These are phyloP conservation scores for Earliella scabrosa DNA, from an alignment of 1,284 basidiomycete species.

Conservation along the genomic window DNA sequence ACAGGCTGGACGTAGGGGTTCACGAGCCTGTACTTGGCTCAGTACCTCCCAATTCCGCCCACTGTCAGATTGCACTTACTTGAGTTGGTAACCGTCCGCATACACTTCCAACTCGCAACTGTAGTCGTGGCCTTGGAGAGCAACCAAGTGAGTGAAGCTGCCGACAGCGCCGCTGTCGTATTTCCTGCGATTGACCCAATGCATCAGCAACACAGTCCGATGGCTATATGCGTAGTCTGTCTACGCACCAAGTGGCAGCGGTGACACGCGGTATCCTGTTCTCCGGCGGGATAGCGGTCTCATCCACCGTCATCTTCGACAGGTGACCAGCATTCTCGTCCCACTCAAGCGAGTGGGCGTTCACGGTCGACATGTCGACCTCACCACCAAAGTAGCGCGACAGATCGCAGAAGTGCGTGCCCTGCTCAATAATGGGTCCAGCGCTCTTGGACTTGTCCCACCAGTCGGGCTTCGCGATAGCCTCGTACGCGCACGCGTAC, in stretches of 20 bases:
- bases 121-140: constrained; percentile 90
- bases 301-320: constrained; percentile 82
- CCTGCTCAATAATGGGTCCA: constrained; percentile 96
- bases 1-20: constrained; percentile 88
- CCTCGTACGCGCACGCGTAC: constrained; percentile 93
- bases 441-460: constrained; percentile 95
- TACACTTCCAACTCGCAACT: constrained; percentile 92
- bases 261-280: constrained; percentile 85
- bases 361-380: constrained; percentile 86
- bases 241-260: constrained; percentile 69
- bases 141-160: constrained; percentile 85
- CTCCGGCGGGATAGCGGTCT: constrained; percentile 75
- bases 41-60: constrained; percentile 20
- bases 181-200: constrained; percentile 60
- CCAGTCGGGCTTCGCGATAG: constrained; percentile 93
- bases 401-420: constrained; percentile 90
- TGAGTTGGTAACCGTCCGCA: constrained; percentile 86
- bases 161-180: constrained; percentile 93
- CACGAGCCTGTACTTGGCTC: constrained; percentile 61
- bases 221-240: background rate
- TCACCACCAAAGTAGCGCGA: constrained; percentile 99
- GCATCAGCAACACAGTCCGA: background rate
- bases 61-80: constrained; percentile 48
- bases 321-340: constrained; percentile 89
- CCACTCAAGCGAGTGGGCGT: constrained; percentile 89